Percentiles rank a stretch among this genome's conserved stretches.
Evolutionary conservation across 2,329 filamentous ascomycete species (phyloP).

Genomic region (Aspergillus fumigatus): DNA sequence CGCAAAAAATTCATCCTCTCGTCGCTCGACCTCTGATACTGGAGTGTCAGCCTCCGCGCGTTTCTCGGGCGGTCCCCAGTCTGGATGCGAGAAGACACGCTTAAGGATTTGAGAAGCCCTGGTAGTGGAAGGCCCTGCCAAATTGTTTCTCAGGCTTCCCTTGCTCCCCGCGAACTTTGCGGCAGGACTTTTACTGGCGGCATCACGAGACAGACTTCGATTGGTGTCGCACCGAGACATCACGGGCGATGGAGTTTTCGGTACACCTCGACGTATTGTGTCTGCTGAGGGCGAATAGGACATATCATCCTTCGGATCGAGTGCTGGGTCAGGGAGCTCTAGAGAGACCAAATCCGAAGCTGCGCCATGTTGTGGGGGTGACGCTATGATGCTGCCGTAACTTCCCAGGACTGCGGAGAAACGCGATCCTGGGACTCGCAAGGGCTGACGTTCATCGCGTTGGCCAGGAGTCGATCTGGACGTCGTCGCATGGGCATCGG

Average conservation of each 20-base stretch:
- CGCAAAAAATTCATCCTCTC: slow-evolving; percentile 77
- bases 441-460: slow-evolving; percentile 35
- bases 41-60: slow-evolving; percentile 53
- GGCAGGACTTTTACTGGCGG: slow-evolving; percentile 5
- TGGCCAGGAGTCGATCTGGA: slow-evolving; percentile 34
- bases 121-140: slow-evolving; percentile 22
- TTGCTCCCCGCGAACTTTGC: slow-evolving; percentile 6
- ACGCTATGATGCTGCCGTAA: slow-evolving; percentile 62
- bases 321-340: slow-evolving; percentile 58
- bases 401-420: slow-evolving; percentile 40
- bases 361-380: slow-evolving; percentile 40
- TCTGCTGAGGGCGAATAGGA: slow-evolving; percentile 12
- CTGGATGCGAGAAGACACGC: slow-evolving; percentile 36
- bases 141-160: slow-evolving; percentile 17
- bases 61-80: slow-evolving; percentile 36
- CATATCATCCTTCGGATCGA: slow-evolving; percentile 41
- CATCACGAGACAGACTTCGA: slow-evolving; percentile 4
- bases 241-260: slow-evolving; percentile 23
- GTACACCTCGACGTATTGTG: slow-evolving; percentile 11
- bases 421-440: slow-evolving; percentile 30
- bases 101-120: slow-evolving; percentile 30
- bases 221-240: slow-evolving; percentile 16
- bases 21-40: slow-evolving; percentile 60
- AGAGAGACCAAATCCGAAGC: slow-evolving; percentile 47
- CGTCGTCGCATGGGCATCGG: slow-evolving; percentile 18